Base-by-base conservation (phyloP, 768 basidiomycete species). In the Auricularia sp. region DNA sequence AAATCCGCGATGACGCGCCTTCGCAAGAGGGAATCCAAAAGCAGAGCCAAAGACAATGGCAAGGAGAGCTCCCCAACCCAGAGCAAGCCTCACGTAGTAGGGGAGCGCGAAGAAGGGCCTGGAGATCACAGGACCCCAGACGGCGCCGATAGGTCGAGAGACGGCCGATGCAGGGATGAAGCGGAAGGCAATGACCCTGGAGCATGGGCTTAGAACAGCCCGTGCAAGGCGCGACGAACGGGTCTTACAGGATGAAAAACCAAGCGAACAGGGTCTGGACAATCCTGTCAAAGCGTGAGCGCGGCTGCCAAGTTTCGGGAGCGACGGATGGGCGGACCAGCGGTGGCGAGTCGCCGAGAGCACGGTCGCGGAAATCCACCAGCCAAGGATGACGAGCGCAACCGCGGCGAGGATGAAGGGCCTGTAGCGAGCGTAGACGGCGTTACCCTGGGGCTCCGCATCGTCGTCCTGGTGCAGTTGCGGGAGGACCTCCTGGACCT, bases 21-120 rank as follows among this genome's bases (percentile, higher is more conserved):
- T 75, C 59, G 80, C 73, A 35, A 88, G 80, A 33, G 79, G 76
- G 76, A 92, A 90, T 10, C 92, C 92, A 72, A 91, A 95, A 0
- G 91, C 92, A 21, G 90, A 92, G 36, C 92, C 93, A 65, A 95
- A 88, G 59, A 93, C 78, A 64, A 93, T 84, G 16, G 72, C 91
- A 59, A 94, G 71, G 51, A 95, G 83, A 66, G 83, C 84, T 29
- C 90, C 72, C 89, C 90, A 92, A 61, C 93, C 92, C 43, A 88
- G 71, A 6, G 80, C 71, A 53, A 91, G 77, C 18, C 91, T 81
- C 63, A 80, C 66, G n/a, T 68, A 33, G 63, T 83, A 81, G 8
- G 77, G 77, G n/a, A 85, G 72, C 64, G 70, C 78, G 74, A 84
- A 87, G 80, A 84, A 93, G 5, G 91, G 93, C 29, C 77, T 75